Percentiles rank a stretch among this genome's conserved stretches.
Conservation (phyloP, 352 stramenopile species). For the Phytophthora fragariaefolia region DNA sequence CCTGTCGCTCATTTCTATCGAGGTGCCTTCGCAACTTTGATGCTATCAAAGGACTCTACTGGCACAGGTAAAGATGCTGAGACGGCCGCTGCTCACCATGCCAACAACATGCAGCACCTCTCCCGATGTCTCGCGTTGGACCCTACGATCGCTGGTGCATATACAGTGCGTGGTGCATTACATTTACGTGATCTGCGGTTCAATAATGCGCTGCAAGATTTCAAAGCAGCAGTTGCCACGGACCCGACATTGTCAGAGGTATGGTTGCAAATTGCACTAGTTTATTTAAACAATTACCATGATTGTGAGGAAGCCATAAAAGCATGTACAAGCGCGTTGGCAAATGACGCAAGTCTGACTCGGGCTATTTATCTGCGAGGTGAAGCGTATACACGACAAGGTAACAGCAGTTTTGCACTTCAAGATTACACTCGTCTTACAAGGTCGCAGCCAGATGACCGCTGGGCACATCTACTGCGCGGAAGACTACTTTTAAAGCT, state of each 20-base stretch:
- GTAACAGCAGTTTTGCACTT: conserved; percentile 58
- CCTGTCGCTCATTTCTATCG: conserved; percentile 82
- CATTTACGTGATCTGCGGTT: conserved; percentile 77
- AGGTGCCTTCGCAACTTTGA: conserved; percentile 64
- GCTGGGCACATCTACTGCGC: conserved; percentile 68
- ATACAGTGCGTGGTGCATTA: conserved; percentile 73
- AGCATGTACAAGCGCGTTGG: conserved; percentile 66
- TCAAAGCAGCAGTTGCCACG: conserved; percentile 75
- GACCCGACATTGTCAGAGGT: conserved; percentile 80
- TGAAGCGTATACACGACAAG: conserved; percentile 70
- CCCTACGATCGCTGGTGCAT: conserved; percentile 76
- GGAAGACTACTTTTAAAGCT: conserved; percentile 67
- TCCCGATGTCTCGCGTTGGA: conserved; percentile 71
- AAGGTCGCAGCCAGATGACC: conserved; percentile 61
- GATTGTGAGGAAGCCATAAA: conserved; percentile 72
- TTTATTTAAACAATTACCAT: conserved; percentile 85
- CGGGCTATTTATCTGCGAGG: conserved; percentile 70
- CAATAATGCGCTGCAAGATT: conserved; percentile 80
- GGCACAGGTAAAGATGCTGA: conserved; percentile 23
- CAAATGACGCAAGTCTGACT: conserved; percentile 67
- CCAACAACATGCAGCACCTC: conserved; percentile 62
- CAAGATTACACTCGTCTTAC: conserved; percentile 73
- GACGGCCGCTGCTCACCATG: conserved; percentile 33
- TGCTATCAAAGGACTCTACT: conserved; percentile 33
- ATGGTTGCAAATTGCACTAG: conserved; percentile 82